A percentile compares a stretch with the other conserved stretches of the same genome.
Evolutionary conservation across 352 stramenopile species (phyloP).

Genomic region (Phytopythium chamaehyphon): DNA sequence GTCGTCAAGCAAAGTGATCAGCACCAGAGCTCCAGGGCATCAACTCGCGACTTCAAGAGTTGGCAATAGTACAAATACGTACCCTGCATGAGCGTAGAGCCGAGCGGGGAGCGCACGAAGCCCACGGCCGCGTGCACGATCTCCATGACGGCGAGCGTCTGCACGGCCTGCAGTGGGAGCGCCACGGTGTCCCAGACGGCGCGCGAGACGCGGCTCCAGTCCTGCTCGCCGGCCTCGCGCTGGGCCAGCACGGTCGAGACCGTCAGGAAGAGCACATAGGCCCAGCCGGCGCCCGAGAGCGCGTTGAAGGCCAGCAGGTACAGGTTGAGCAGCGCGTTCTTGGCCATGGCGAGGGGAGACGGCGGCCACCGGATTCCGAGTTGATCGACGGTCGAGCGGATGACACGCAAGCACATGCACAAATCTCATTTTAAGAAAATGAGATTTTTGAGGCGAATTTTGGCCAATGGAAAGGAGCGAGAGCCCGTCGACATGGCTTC

Average conservation of each 20-base stretch:
- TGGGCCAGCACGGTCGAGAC: slow-evolving; percentile 38
- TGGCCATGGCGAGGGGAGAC: slow-evolving; percentile 34
- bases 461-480: background rate
- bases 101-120: slow-evolving; percentile 94
- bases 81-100: slow-evolving; percentile 92
- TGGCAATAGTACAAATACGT: slow-evolving; percentile 14
- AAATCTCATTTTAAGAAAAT: background rate
- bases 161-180: slow-evolving; percentile 77
- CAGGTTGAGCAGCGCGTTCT: slow-evolving; percentile 60
- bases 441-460: background rate
- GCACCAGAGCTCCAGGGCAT: slow-evolving; percentile 3
- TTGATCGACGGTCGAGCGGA: slow-evolving; percentile 1
- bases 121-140: slow-evolving; percentile 94
- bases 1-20: slow-evolving; percentile 3
- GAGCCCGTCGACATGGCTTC: slow-evolving; percentile 1
- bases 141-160: slow-evolving; percentile 94
- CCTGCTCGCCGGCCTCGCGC: slow-evolving; percentile 35
- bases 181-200: slow-evolving; percentile 54
- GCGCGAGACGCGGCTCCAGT: slow-evolving; percentile 44
- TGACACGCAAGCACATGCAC: slow-evolving; percentile 15
- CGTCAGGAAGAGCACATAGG: slow-evolving; percentile 67
- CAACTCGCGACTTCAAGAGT: background rate
- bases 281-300: slow-evolving; percentile 62
- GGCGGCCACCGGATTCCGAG: too few species aligned
- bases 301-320: slow-evolving; percentile 79